Evolutionary conservation across 345 rosid species (phyloP).

Genomic region (Euphorbia lathyris): DNA sequence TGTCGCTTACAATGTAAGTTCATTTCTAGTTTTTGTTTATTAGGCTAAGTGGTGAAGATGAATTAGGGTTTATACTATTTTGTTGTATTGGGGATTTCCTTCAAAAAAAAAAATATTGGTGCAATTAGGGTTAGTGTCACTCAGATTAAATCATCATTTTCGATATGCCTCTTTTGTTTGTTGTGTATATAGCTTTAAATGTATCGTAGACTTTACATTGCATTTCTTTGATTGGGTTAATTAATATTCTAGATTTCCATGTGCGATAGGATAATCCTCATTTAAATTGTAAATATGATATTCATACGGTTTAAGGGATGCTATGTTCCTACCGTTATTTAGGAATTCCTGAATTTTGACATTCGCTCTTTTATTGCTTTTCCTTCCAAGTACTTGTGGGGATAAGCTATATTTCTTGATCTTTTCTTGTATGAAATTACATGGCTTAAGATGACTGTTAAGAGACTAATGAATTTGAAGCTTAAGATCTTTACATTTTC

Average conservation of each 20-base stretch:
- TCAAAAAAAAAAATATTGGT: too few relatives aligned
- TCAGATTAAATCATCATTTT: background rate
- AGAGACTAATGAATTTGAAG: background rate
- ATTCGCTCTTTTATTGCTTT: background rate
- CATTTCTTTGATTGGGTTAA: too few relatives aligned
- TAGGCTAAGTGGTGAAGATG: too few relatives aligned
- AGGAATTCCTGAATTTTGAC: background rate
- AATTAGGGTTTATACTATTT: slow-evolving; percentile 15
- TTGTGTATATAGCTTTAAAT: background rate
- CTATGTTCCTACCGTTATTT: background rate
- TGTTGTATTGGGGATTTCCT: background rate
- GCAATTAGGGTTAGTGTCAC: background rate
- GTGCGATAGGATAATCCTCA: too few relatives aligned
- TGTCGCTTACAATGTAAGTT: slow-evolving; percentile 74
- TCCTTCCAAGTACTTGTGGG: background rate
- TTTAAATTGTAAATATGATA: too few relatives aligned
- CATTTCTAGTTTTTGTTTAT: background rate
- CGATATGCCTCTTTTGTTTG: background rate
- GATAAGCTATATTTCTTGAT: background rate
- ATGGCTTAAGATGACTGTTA: background rate
- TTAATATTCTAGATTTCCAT: too few relatives aligned
- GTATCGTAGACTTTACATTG: background rate
- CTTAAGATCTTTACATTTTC: background rate
- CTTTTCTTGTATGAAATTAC: background rate
- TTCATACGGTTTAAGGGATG: too few relatives aligned